Evolutionary conservation across 441 rosid species (phyloP).

Genomic region (Pelargonium myrrhifolium): DNA sequence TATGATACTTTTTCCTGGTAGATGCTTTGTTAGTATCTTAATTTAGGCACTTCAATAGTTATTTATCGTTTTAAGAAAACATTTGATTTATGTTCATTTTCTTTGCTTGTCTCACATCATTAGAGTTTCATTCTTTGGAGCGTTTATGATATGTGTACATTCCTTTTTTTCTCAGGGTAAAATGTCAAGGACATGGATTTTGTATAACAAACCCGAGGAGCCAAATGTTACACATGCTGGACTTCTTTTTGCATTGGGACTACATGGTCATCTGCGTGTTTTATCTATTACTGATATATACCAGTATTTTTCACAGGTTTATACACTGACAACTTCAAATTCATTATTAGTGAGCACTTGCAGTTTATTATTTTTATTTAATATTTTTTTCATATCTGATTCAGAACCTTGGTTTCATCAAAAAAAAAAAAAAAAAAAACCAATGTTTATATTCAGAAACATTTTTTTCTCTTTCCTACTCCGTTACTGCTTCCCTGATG

Average conservation of each 20-base stretch:
- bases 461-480: background rate
- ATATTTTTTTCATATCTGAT: background rate
- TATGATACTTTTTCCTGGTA: background rate
- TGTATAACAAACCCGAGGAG: constrained; percentile 85
- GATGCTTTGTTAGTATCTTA: constrained; percentile 1
- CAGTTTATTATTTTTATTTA: background rate
- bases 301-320: constrained; percentile 82
- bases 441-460: background rate
- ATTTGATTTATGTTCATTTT: background rate
- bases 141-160: constrained; percentile 7
- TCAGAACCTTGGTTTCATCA: background rate
- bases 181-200: constrained; percentile 95
- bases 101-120: background rate
- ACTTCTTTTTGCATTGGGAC: constrained; percentile 87
- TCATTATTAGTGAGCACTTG: constrained; percentile 16
- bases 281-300: constrained; percentile 73
- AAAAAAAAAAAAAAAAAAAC: no score
- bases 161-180: constrained; percentile 60
- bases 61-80: background rate
- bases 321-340: constrained; percentile 14
- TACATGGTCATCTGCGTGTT: constrained; percentile 88
- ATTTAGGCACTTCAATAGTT: constrained; percentile 2
- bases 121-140: constrained; percentile 15
- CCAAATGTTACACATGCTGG: constrained; percentile 90
- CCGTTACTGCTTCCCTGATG: background rate